Base-by-base conservation (phyloP, 208 protist genomes). In the Porcisia deanei region DNA sequence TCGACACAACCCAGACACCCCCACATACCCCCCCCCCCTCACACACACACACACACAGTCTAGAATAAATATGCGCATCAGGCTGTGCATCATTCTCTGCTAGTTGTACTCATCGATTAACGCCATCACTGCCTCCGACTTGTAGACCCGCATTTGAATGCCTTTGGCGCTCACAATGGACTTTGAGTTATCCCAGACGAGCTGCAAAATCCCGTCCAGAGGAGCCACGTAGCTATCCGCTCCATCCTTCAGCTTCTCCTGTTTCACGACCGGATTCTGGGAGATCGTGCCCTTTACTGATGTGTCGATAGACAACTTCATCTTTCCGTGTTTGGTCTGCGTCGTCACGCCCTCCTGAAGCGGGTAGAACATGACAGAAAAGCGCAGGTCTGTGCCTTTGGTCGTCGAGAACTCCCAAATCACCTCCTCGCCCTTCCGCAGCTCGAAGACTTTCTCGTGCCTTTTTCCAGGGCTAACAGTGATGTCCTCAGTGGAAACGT, bases 91-190 rank as follows among this genome's bases (percentile, higher is more conserved):
- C 18, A n/a, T 34, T 22, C 7, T 5, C 8, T 34, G 30, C 18
- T 34, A 25, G 52, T 58, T 68, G 43, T 67, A 25, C n/a, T 81
- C 58, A 18, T 69, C 63, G 0, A 58, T 12, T 8, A n/a, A 71
- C 55, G 80, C 80, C 10, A 78, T 2, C 4, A 87, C 59, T 0
- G 79, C 64, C 8, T 63, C 80, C 25, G 76, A 79, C 75, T 90
- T 92, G 79, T 87, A 91, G 30, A 93, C 83, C 12, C 80, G 77
- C 83, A 92, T 85, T 70, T 95, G 91, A 20, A 95, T 66, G 16
- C 70, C 79, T 52, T 88, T 88, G 57, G 74, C 64, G 47, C 80
- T 75, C 60, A 89, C 81, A 81, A 90, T 87, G 39, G 87, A 69
- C 37, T 66, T 61, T 8, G 70, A 88, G 80, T 93, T 95, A 72